phyloP scores from a whole-genome alignment of 768 basidiomycete genomes.

The Pisolithus tinctorius region DNA sequence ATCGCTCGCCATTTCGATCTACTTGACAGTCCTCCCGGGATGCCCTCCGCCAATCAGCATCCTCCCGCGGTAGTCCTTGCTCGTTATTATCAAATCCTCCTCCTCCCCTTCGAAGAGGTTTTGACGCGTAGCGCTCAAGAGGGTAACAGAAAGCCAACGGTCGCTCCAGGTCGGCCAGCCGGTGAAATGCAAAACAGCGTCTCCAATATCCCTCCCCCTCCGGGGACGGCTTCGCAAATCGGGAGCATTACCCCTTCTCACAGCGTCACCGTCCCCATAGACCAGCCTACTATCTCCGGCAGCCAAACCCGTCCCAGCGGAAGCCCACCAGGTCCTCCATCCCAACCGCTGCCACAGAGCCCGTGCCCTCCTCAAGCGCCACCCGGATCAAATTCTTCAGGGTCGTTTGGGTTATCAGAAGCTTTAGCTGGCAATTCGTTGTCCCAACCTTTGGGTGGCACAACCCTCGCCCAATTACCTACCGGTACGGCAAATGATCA shows the following conservation, averaged over 20 bases:
- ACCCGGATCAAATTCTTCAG: constrained; percentile 16
- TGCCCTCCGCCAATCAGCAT: constrained; percentile 41
- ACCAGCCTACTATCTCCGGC: constrained; percentile 18
- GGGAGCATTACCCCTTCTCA: constrained; percentile 7
- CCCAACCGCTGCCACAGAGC: constrained; percentile 26
- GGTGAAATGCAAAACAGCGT: constrained; percentile 8
- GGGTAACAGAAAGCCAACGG: constrained; percentile 49
- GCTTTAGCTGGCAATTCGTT: constrained; percentile 17
- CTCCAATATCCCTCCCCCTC: constrained; percentile 11
- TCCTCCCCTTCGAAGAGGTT: constrained; percentile 66
- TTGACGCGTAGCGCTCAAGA: constrained; percentile 59
- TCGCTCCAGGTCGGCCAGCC: constrained; percentile 30
- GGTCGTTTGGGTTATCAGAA: constrained; percentile 21
- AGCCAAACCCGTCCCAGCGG: constrained; percentile 13
- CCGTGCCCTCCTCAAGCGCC: constrained; percentile 21
- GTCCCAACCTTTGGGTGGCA: constrained; percentile 6
- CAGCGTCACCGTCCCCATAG: constrained; percentile 20
- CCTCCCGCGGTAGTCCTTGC: constrained; percentile 46
- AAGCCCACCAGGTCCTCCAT: constrained; percentile 19
- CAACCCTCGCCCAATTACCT: constrained; percentile 8
- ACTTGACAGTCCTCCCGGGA: constrained; percentile 46
- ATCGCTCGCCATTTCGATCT: constrained; percentile 53
- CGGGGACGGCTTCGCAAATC: constrained; percentile 16
- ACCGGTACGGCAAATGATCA: constrained; percentile 12
- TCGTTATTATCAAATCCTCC: constrained; percentile 54